Conservation (phyloP, 2,329 filamentous ascomycete species). For the Colletotrichum paranaense region DNA sequence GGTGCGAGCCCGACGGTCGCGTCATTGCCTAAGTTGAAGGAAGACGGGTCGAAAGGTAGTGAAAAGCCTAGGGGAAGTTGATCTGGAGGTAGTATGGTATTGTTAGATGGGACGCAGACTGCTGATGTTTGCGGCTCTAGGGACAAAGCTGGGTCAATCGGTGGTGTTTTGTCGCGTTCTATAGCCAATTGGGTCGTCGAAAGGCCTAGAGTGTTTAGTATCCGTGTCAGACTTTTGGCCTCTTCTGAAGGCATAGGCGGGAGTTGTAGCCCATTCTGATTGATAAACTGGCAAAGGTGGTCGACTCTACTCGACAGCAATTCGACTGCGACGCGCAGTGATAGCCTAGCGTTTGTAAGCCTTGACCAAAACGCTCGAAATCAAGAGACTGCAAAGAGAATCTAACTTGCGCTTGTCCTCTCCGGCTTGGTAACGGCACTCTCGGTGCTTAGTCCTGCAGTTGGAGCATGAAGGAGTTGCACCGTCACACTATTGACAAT, state of each 20-base stretch:
- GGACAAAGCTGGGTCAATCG: background rate
- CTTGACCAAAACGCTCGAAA: background rate
- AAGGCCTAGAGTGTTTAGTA: constrained; percentile 19
- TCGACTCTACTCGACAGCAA: constrained; percentile 17
- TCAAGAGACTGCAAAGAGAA: background rate
- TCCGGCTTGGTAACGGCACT: constrained; percentile 19
- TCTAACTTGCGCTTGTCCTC: constrained; percentile 32
- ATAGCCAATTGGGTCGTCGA: background rate
- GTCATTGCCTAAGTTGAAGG: background rate
- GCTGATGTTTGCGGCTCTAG: background rate
- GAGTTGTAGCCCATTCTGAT: constrained; percentile 50
- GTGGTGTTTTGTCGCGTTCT: background rate
- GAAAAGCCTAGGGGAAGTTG: background rate
- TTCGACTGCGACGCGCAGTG: constrained; percentile 26
- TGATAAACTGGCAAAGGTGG: constrained; percentile 50
- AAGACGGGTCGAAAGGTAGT: background rate
- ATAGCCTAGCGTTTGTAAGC: constrained; percentile 2
- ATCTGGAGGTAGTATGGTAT: background rate
- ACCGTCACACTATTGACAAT: constrained; percentile 9
- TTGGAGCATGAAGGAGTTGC: constrained; percentile 22
- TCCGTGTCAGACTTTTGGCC: constrained; percentile 13
- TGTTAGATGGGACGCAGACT: background rate
- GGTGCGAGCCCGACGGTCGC: background rate
- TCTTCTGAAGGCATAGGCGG: constrained; percentile 47
- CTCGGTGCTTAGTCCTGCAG: constrained; percentile 10